Evolutionary conservation across 169 alveolate species (phyloP).

Genomic region (Plasmodium vivax): DNA sequence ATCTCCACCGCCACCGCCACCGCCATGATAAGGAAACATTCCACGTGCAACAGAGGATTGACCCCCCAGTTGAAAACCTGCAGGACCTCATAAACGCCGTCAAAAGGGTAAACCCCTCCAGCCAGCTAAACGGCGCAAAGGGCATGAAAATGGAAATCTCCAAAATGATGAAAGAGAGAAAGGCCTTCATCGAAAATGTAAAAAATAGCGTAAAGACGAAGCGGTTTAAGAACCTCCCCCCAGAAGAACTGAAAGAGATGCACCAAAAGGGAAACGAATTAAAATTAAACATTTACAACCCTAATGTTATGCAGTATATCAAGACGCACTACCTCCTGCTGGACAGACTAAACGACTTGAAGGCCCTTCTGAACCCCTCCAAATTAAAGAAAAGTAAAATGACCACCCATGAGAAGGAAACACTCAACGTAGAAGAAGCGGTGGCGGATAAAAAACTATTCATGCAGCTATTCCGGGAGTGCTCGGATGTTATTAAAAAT

Average conservation of each 20-base stretch:
- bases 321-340: conserved; percentile 22
- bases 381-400: conserved; percentile 19
- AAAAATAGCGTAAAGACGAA: conserved; percentile 20
- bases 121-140: conserved; percentile 3
- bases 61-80: not conserved
- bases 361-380: not conserved
- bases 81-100: conserved; percentile 48
- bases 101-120: conserved; percentile 5
- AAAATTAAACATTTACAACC: conserved; percentile 32
- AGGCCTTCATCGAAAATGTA: conserved; percentile 27
- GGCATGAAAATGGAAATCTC: conserved; percentile 2
- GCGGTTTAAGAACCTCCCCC: conserved; percentile 12
- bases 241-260: conserved; percentile 43
- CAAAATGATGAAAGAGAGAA: conserved; percentile 60
- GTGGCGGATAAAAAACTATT: conserved; percentile 25
- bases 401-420: not conserved
- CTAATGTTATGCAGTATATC: conserved; percentile 5
- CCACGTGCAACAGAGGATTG: not conserved
- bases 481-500: conserved; percentile 15
- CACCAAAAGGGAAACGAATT: conserved; percentile 22
- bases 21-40: not conserved
- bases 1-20: too few species aligned
- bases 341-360: conserved; percentile 27
- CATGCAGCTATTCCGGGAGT: conserved; percentile 11
- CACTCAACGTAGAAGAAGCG: conserved; percentile 2